A percentile compares a stretch with the other conserved stretches of the same genome.
phyloP scores from a whole-genome alignment of 1,284 basidiomycete genomes.

The Apiotrichum siamense region DNA sequence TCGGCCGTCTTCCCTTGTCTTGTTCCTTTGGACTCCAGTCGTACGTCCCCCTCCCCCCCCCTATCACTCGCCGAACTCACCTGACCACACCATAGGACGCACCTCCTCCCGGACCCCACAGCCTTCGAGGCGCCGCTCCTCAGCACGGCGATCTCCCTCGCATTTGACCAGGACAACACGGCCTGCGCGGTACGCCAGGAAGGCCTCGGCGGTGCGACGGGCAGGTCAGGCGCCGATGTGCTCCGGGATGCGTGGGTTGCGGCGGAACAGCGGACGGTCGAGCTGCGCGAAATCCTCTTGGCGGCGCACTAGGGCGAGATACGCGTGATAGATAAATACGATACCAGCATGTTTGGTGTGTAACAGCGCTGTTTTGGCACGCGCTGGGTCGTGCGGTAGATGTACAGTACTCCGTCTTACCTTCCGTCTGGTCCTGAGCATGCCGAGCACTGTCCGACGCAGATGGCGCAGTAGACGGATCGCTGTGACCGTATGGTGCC shows the following conservation, averaged over 20 bases:
- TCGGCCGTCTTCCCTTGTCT: slow-evolving; percentile 54
- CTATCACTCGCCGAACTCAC: background rate
- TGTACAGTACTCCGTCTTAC: background rate
- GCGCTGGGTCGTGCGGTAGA: too few relatives aligned
- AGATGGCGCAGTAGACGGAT: too few relatives aligned
- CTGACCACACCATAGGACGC: slow-evolving; percentile 41
- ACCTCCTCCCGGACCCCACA: slow-evolving; percentile 74
- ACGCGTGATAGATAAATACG: too few relatives aligned
- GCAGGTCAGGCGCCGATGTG: slow-evolving; percentile 32
- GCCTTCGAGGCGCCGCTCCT: slow-evolving; percentile 84
- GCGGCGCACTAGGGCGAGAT: too few relatives aligned
- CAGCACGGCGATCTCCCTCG: slow-evolving; percentile 61
- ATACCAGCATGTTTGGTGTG: too few relatives aligned
- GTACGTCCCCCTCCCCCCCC: too few relatives aligned
- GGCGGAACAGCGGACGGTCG: slow-evolving; percentile 30
- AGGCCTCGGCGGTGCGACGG: slow-evolving; percentile 56
- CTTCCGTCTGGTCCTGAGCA: too few relatives aligned
- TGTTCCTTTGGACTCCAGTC: slow-evolving; percentile 77
- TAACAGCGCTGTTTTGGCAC: too few relatives aligned
- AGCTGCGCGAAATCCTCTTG: slow-evolving; percentile 23
- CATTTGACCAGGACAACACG: slow-evolving; percentile 55
- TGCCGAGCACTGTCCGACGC: too few relatives aligned
- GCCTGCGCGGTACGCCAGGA: slow-evolving; percentile 53
- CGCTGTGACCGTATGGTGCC: too few relatives aligned
- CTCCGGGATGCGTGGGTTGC: slow-evolving; percentile 35